Evolutionary conservation across 805 yeast genomes (phyloP), one percentile per base, ranked within the genome.

Genomic region (Monosporozyma siamensis): DNA sequence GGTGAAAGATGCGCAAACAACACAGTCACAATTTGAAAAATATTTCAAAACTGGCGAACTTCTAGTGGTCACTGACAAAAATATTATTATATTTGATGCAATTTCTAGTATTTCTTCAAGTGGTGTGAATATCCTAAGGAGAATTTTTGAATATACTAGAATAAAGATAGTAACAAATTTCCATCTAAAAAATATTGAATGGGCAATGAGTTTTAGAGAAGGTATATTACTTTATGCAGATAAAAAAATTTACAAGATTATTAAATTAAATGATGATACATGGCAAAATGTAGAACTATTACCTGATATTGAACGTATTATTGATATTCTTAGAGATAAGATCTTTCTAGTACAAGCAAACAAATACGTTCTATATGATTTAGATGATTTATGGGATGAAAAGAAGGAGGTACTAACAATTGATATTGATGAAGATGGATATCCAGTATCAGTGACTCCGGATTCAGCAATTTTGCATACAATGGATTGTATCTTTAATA

Each of bases 11-110:
- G 43, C 47, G 9, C 43, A 41, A 3, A 39, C 35, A 4, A 14
- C 46, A 6, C 44, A 41, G 4, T 39, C 37, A 20, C 44, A 43
- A 14, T 42, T 40, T 1, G 58, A 58, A 21, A 45, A 40, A 12
- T 44, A 54, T 36, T 51, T 45, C 41, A 59, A 54, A 27, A 55
- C 65, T 4, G 64, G 55, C 1, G 67, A 63, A 40, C 34, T 63
- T 10, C 44, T 59, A 10, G 24, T 61, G 6, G 43, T 50, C 4
- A 46, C 54, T 18, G 46, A 42, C 7, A 41, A 38, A 5, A 48
- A 49, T 11, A 42, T 58, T 2, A 34, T 48, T 3, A 46, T 52
- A 4, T 52, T 61, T 37, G 66, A 61, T 42, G 52, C 56, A 0
- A 44, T 61, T n/a, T 55, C 64, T 9, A 44, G 41, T 7, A 36